phyloP scores from a whole-genome alignment of 768 basidiomycete genomes.

The Pleurotus citrinopileatus region DNA sequence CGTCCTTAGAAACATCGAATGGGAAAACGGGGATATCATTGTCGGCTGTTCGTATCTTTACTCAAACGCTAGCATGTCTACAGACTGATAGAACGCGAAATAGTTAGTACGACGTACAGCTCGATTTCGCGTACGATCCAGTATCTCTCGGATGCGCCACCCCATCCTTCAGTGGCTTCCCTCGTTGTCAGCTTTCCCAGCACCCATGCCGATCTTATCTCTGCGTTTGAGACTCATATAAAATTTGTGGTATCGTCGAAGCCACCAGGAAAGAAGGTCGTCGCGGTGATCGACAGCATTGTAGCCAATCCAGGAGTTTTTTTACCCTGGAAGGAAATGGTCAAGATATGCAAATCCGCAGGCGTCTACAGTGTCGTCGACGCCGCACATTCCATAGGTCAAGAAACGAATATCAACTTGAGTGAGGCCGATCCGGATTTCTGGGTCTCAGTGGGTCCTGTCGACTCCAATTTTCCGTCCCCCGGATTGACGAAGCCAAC shows the following conservation, averaged over 20 bases:
- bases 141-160: conserved; percentile 50
- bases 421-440: conserved; percentile 64
- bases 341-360: conserved; percentile 59
- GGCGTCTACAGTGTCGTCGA: conserved; percentile 71
- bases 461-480: neutral
- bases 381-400: conserved; percentile 81
- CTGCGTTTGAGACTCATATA: conserved; percentile 18
- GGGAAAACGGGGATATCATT: conserved; percentile 61
- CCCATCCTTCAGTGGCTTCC: conserved; percentile 42
- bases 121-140: conserved; percentile 46
- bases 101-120: conserved; percentile 39
- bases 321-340: conserved; percentile 79
- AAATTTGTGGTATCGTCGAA: neutral
- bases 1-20: conserved; percentile 57
- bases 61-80: neutral
- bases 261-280: conserved; percentile 36
- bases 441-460: conserved; percentile 62
- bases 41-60: conserved; percentile 42
- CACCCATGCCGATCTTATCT: conserved; percentile 43
- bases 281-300: conserved; percentile 72
- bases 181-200: conserved; percentile 48
- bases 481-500: neutral
- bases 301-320: conserved; percentile 59
- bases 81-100: neutral
- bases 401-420: conserved; percentile 64